Conservation (phyloP, 495 filamentous ascomycete genomes). For the Thermochaetoides thermophila region DNA sequence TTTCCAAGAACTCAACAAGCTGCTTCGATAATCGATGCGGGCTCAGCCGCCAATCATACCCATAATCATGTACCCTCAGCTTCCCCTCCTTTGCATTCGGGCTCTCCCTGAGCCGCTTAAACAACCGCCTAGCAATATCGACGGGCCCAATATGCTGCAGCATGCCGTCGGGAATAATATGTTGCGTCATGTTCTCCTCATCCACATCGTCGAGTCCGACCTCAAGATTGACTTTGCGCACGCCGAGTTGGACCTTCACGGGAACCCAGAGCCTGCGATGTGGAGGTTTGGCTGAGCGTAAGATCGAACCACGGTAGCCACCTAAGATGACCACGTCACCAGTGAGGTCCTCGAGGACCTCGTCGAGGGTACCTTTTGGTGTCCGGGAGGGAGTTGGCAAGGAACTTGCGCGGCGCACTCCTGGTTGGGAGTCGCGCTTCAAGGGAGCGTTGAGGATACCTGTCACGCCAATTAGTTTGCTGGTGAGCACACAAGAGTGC, state of each 20-base stretch:
- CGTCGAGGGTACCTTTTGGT: slow-evolving; percentile 35
- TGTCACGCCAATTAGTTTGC: slow-evolving; percentile 13
- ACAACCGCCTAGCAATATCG: slow-evolving; percentile 68
- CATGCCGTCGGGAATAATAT: slow-evolving; percentile 71
- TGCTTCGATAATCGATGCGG: slow-evolving; percentile 59
- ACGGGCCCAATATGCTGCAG: slow-evolving; percentile 82
- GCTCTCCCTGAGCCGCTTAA: slow-evolving; percentile 61
- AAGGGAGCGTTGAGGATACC: slow-evolving; percentile 25
- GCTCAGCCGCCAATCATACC: slow-evolving; percentile 90
- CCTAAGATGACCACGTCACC: slow-evolving; percentile 85
- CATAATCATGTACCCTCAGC: slow-evolving; percentile 74
- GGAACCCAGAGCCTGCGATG: slow-evolving; percentile 83
- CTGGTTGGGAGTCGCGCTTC: too few relatives aligned
- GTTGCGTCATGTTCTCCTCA: slow-evolving; percentile 70
- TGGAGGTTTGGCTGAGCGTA: slow-evolving; percentile 71
- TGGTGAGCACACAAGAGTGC: slow-evolving; percentile 5
- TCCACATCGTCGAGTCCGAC: slow-evolving; percentile 73
- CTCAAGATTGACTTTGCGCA: slow-evolving; percentile 84
- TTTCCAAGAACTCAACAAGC: slow-evolving; percentile 56
- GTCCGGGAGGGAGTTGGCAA: too few relatives aligned
- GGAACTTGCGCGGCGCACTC: slow-evolving; percentile 3
- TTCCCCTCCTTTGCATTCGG: slow-evolving; percentile 56
- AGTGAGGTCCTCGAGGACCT: slow-evolving; percentile 52
- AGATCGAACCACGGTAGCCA: slow-evolving; percentile 77
- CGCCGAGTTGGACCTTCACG: slow-evolving; percentile 82